Percentiles rank a stretch among this genome's conserved stretches.
phyloP scores from a whole-genome alignment of 306 rosid species.

The Adenanthera pavonina region DNA sequence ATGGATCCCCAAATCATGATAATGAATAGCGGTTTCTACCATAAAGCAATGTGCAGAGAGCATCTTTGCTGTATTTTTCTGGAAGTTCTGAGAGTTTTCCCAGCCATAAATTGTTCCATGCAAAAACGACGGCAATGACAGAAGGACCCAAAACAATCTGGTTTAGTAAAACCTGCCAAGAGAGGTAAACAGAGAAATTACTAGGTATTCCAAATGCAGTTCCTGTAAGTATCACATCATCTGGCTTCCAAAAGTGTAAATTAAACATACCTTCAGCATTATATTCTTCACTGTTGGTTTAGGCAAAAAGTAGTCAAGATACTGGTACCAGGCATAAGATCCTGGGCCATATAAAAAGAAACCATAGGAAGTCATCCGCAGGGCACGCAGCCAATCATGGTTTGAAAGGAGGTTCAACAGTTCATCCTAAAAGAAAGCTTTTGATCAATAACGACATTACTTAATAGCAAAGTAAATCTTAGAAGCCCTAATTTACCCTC shows the following conservation, averaged over 20 bases:
- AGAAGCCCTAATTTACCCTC: slow-evolving; percentile 22
- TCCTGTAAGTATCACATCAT: neutral
- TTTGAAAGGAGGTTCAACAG: slow-evolving; percentile 55
- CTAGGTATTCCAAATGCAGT: slow-evolving; percentile 11
- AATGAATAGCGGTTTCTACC: slow-evolving; percentile 52
- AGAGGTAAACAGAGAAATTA: slow-evolving; percentile 5
- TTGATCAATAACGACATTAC: slow-evolving; percentile 33
- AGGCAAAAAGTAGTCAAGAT: slow-evolving; percentile 69
- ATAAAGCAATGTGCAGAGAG: slow-evolving; percentile 72
- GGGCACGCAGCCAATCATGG: slow-evolving; percentile 89
- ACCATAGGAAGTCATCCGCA: slow-evolving; percentile 93
- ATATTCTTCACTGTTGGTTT: slow-evolving; percentile 66
- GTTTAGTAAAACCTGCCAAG: slow-evolving; percentile 79
- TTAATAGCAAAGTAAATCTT: neutral
- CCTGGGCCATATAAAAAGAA: slow-evolving; percentile 93
- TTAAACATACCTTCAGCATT: slow-evolving; percentile 66
- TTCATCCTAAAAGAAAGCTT: slow-evolving; percentile 53
- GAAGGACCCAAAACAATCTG: slow-evolving; percentile 89
- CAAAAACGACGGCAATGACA: slow-evolving; percentile 91
- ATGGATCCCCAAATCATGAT: slow-evolving; percentile 31
- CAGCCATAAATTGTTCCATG: slow-evolving; percentile 90
- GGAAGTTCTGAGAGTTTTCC: slow-evolving; percentile 84
- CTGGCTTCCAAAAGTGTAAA: slow-evolving; percentile 16
- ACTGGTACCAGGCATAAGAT: slow-evolving; percentile 92
- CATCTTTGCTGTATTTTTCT: slow-evolving; percentile 78